Evolutionary conservation across 805 yeast species (phyloP).

Genomic region (Sugiyamaella lignohabitans): DNA sequence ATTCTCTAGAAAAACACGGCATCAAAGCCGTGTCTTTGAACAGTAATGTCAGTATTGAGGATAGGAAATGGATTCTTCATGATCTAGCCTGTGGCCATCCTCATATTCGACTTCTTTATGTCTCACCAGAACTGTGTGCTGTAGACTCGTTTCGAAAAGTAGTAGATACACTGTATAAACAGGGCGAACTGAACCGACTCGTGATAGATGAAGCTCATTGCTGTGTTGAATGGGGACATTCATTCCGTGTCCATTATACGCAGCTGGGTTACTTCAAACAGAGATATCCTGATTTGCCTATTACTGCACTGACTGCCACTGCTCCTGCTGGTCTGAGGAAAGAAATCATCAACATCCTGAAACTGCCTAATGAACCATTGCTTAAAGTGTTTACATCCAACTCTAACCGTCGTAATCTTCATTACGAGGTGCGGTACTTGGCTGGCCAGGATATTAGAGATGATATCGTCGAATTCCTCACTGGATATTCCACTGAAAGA

Average conservation of each 20-base stretch:
- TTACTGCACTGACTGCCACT: slow-evolving; percentile 94
- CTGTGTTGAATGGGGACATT: slow-evolving; percentile 97
- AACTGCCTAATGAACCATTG: slow-evolving; percentile 41
- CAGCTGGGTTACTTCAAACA: slow-evolving; percentile 64
- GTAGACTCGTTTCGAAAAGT: slow-evolving; percentile 63
- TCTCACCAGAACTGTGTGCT: slow-evolving; percentile 68
- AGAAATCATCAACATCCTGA: slow-evolving; percentile 71
- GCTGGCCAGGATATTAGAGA: slow-evolving; percentile 16
- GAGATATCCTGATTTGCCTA: slow-evolving; percentile 70
- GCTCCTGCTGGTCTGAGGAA: slow-evolving; percentile 46
- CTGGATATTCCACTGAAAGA: slow-evolving; percentile 17
- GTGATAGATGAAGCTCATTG: slow-evolving; percentile 98
- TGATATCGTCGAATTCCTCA: slow-evolving; percentile 21
- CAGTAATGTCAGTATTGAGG: slow-evolving; percentile 61
- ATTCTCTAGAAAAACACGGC: slow-evolving; percentile 56
- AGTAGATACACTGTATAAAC: slow-evolving; percentile 50
- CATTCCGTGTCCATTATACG: slow-evolving; percentile 89
- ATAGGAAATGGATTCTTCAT: slow-evolving; percentile 55
- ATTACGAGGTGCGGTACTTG: slow-evolving; percentile 52
- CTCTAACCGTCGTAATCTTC: slow-evolving; percentile 80
- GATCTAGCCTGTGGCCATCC: slow-evolving; percentile 63
- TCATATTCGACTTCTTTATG: slow-evolving; percentile 75
- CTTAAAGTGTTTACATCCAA: slow-evolving; percentile 69
- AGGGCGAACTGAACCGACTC: slow-evolving; percentile 61
- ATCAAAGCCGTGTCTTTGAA: slow-evolving; percentile 83